Evolutionary conservation across 139 green algal species (phyloP), one percentile per base, ranked within the genome.

Genomic region (Closterium sp.): DNA sequence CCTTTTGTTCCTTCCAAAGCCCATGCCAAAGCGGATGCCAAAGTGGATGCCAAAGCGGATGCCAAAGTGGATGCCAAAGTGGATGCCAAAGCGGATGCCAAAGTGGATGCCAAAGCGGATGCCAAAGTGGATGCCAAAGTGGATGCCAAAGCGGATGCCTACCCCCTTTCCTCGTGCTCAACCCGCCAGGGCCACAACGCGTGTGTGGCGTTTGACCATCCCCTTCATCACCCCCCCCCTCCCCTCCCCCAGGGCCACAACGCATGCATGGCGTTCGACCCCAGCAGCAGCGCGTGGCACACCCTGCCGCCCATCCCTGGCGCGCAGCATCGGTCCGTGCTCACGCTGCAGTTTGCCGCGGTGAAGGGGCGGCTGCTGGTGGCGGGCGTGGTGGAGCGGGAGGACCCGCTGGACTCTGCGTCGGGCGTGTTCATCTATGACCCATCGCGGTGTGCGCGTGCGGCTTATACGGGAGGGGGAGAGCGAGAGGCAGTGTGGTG

Each of bases 341-440:
- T 92, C 5, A 92, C 89, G 19, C 64, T 92, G 36, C 89, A 92
- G 83, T 92, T 92, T 81, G 89, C 89, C 2, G 89, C 86, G 12
- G 84, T 92, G 23, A 34, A 81, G 19, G 89, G 89, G 36, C 33
- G 76, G 1, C 89, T 92, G 76, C 84, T 89, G n/a, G 89, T 92
- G 66, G 90, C 89, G n/a, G 89, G 89, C 55, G 90, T 92, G 89
- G 89, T 92, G 83, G 89, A 92, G 34, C 12, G 76, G 25, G 89
- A 92, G 33, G 43, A 90, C 6, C 85, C 86, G 23, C 84, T 76
- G 25, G 89, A 83, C 28, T 64, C 34, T 3, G 89, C 89, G 8
- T 89, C 33, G 19, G 66, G 89, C 5, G 89, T 90, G 34, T 89
- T 91, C 84, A 28, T 91, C 34, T 91, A 91, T 25, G 16, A 76